Conservation (phyloP, 2,329 filamentous ascomycete species). For the Apiospora malaysiana region DNA sequence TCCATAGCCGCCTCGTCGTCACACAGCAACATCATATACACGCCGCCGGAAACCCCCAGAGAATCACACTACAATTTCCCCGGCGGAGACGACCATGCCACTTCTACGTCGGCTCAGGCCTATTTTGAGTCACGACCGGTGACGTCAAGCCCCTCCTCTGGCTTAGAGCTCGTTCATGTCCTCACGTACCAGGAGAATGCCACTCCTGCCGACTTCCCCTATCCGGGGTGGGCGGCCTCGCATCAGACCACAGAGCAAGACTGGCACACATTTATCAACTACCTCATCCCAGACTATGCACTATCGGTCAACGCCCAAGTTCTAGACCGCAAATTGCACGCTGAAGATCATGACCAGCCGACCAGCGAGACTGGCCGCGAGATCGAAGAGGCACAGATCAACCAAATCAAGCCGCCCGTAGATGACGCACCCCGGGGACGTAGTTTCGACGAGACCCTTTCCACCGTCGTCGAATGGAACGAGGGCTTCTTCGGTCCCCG, state of each 20-base stretch:
- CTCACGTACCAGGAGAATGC: conserved; percentile 44
- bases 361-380: conserved; percentile 36
- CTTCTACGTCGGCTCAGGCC: conserved; percentile 42
- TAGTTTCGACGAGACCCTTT: conserved; percentile 48
- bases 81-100: conserved; percentile 36
- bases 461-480: conserved; percentile 61
- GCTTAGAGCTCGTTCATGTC: conserved; percentile 37
- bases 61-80: conserved; percentile 39
- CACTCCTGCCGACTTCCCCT: conserved; percentile 52
- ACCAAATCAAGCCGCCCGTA: conserved; percentile 38
- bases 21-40: conserved; percentile 55
- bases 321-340: conserved; percentile 54
- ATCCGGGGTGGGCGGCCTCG: conserved; percentile 42
- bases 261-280: conserved; percentile 66
- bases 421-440: conserved; percentile 34
- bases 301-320: conserved; percentile 51
- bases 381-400: conserved; percentile 50
- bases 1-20: conserved; percentile 48
- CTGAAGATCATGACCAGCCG: conserved; percentile 42
- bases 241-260: conserved; percentile 58
- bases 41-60: conserved; percentile 56
- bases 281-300: conserved; percentile 57
- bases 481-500: conserved; percentile 60
- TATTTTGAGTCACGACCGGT: conserved; percentile 56
- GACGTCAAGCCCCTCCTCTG: conserved; percentile 24